Base-by-base conservation (phyloP, 139 green algal genomes). In the Pseudopediastrum boryanum region DNA sequence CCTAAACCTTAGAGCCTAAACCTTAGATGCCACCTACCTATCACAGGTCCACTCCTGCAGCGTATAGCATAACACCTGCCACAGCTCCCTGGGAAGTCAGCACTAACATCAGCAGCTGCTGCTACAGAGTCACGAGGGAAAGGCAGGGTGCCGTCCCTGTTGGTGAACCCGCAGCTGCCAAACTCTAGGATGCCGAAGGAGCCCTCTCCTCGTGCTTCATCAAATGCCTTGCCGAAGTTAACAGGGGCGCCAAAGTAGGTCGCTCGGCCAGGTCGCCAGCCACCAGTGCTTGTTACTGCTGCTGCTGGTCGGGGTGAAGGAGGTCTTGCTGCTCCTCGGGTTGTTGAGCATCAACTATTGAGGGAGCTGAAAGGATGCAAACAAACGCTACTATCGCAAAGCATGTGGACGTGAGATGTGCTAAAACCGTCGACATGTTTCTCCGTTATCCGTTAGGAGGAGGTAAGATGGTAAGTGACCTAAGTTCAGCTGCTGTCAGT, bases 81-180 rank as follows among this genome's bases (percentile, higher is more conserved):
- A 63, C 84, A 89, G 36, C 52, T 79, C 33, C 84, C 84, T 23
- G 51, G 44, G n/a, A 59, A 82, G 35, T 82, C 76, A 10, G 51
- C 41, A 25, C 68, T 76, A 12, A 33, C 31, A 54, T 82, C 64
- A 4, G 76, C 76, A 21, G 36, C 27, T 9, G 76, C 76, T n/a
- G 76, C 76, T n/a, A 69, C 65, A 16, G 27, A 1, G 33, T 76
- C 65, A 21, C 56, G 23, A 2, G 66, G 48, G 29, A 77, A 82
- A 29, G 76, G 76, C 7, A 82, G n/a, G 33, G 3, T 71, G n/a
- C 41, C 44, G 9, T 80, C 59, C 2, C 42, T 71, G 41, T 82
- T 82, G n/a, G 67, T 77, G 31, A 63, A 82, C 29, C 76, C 76
- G 21, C 76, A 82, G 41, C 50, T 71, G 50, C 65, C 76, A 2